These are phyloP conservation scores for Colletotrichum echinochloae DNA, from an alignment of 2,329 filamentous ascomycete genomes.

Conservation along the genomic window DNA sequence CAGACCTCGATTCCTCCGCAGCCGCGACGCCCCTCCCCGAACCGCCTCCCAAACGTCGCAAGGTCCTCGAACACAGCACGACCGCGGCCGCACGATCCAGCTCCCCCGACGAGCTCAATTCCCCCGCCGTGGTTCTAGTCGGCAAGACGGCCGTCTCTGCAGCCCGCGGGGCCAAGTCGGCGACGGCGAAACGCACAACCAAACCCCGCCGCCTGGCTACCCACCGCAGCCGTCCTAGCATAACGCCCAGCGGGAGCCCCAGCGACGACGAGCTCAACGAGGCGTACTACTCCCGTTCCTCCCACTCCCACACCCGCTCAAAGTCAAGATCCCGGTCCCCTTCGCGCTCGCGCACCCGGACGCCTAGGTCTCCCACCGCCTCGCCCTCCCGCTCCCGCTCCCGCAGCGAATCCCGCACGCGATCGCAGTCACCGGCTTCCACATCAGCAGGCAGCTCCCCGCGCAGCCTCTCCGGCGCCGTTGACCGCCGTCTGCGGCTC, in stretches of 20 bases:
- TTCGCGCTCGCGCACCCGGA: slow-evolving; percentile 44
- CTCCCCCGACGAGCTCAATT: slow-evolving; percentile 57
- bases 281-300: slow-evolving; percentile 42
- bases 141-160: not conserved
- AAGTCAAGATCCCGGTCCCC: slow-evolving; percentile 42
- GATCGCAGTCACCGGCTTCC: slow-evolving; percentile 49
- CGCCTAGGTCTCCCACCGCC: slow-evolving; percentile 33
- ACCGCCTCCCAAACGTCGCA: slow-evolving; percentile 56
- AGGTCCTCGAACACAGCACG: slow-evolving; percentile 55
- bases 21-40: slow-evolving; percentile 43
- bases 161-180: not conserved
- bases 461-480: slow-evolving; percentile 33
- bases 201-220: slow-evolving; percentile 37
- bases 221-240: slow-evolving; percentile 38
- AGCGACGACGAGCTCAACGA: slow-evolving; percentile 44
- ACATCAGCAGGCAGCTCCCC: slow-evolving; percentile 46
- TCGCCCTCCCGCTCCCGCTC: slow-evolving; percentile 46
- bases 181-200: slow-evolving; percentile 15
- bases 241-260: slow-evolving; percentile 40
- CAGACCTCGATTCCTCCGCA: slow-evolving; percentile 44
- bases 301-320: slow-evolving; percentile 43
- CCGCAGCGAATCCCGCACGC: slow-evolving; percentile 48
- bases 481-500: slow-evolving; percentile 39
- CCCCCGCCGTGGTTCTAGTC: not conserved
- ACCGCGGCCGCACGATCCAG: slow-evolving; percentile 56